Evolutionary conservation across 23 red algal genomes (phyloP), one percentile per base, ranked within the genome.

Genomic region (Cyanidiococcus yangmingshanensis): DNA sequence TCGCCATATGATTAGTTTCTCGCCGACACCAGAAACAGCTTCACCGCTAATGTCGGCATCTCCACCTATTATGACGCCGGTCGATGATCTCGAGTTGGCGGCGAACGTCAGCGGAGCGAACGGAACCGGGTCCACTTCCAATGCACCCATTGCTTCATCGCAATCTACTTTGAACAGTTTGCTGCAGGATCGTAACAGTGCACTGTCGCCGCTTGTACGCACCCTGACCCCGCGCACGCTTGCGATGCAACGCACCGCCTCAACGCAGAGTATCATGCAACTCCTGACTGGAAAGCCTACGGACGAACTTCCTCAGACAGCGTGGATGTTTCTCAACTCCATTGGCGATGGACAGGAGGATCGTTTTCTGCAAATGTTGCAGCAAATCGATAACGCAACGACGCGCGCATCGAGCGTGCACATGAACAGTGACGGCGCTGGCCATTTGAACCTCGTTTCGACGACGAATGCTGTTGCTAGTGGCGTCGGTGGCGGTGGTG

Each of bases 251-350:
- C 63, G 63, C 3, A 71, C 3, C 63, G 63, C 16, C 63, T 71
- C 63, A 29, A 35, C 32, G 27, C 63, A 71, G 27, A 71, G 63
- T 29, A 71, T 71, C 63, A 3, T 71, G 63, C 21, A 71, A 7
- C 32, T 71, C n/a, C 32, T 71, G 63, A 7, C 21, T 12, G 63
- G n/a, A 2, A 25, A 71, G 63, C 63, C 63, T 7, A 71, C 63
- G 7, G 63, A 71, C 7, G 63, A 71, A 35, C 32, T 35, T 7
- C 63, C 63, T 7, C 32, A 12, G 63, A 35, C 32, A 29, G 63
- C 63, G 63, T 35, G 32, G 63, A 35, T 35, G 63, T 71, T 71
- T 71, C 63, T 71, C n/a, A 35, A 7, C 27, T 71, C 63, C n/a
- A 32, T 71, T 7, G 27, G 7, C 63, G 63, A 71, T 7, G 27